A percentile compares a stretch with the other conserved stretches of the same genome.
Conservation (phyloP, 352 stramenopile species). For the Plasmopara muralis region DNA sequence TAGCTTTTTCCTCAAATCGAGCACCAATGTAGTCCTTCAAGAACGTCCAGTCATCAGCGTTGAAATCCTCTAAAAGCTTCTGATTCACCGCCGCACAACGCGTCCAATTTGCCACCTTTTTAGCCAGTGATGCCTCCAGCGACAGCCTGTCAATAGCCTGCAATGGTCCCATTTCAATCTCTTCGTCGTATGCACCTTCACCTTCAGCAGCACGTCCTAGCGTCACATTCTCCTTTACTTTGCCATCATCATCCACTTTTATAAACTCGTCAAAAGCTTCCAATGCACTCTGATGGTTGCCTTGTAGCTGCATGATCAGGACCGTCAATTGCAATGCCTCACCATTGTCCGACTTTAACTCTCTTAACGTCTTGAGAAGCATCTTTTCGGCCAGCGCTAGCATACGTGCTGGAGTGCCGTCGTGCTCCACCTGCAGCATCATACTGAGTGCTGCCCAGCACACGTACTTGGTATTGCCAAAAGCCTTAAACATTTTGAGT, state of each 20-base stretch:
- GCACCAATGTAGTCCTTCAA: conserved; percentile 56
- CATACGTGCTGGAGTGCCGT: conserved; percentile 58
- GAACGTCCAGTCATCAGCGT: conserved; percentile 81
- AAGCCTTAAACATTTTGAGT: conserved; percentile 82
- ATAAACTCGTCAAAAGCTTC: conserved; percentile 70
- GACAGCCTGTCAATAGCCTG: conserved; percentile 67
- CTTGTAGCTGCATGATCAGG: conserved; percentile 67
- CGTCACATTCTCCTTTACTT: conserved; percentile 17
- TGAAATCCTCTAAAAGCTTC: conserved; percentile 57
- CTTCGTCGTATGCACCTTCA: conserved; percentile 69
- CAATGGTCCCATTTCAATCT: conserved; percentile 80
- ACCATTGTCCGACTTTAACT: conserved; percentile 48
- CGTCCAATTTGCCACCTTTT: conserved; percentile 41
- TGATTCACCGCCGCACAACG: conserved; percentile 50
- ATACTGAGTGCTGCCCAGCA: conserved; percentile 79
- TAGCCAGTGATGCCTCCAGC: conserved; percentile 58
- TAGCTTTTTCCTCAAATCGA: conserved; percentile 30
- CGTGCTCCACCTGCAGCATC: conserved; percentile 76
- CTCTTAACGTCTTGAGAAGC: conserved; percentile 69
- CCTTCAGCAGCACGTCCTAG: conserved; percentile 61
- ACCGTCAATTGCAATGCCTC: conserved; percentile 67
- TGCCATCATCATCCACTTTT: conserved; percentile 13
- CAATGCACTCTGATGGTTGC: conserved; percentile 58
- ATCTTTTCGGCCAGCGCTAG: conserved; percentile 72
- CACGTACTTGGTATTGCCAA: conserved; percentile 67